Base-by-base conservation (phyloP, 2,329 filamentous ascomycete genomes). In the Chlorencoelia australis region DNA sequence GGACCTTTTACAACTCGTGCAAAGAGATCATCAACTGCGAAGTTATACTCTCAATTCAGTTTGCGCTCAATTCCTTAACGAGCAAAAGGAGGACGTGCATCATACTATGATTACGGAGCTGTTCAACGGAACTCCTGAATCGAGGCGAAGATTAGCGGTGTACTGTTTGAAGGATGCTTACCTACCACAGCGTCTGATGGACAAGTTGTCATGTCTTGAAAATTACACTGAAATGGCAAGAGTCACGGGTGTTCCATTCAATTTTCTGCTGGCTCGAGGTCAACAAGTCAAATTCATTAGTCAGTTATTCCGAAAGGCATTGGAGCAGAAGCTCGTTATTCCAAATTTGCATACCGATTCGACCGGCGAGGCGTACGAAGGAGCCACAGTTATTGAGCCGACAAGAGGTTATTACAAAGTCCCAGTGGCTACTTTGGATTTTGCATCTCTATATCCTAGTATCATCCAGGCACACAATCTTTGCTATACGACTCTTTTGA, bases 201-300 rank as follows among this genome's bases (percentile, higher is more conserved):
- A 98, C 56, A 98, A 98, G 60, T 69, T 98, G 17, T 96, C 94
- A 56, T 96, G 91, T 61, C 68, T 98, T n/a, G 83, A 94, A 62
- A 98, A 98, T 58, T 96, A 96, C 55, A 96, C 91, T 0, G 91
- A 98, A 63, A 98, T 98, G 91, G 89, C 91, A 40, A 91, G 91
- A 75, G 91, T 98, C 62, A 98, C 93, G 17, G 91, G 91, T 51
- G 89, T 98, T 4, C 91, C 91, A 0, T 98, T 98, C 68, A 96
- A 94, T 56, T 94, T 82, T 55, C 71, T 98, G 29, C 71, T 98
- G 2, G 78, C 91, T 16, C 79, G 88, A 55, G 91, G 91, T 29
- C 91, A 98, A 59, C 93, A 98, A 61, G 79, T 98, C 57, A 94
- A 94, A 55, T 98, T 98, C 63, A 75, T 98, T 63, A 96, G 88